These are phyloP conservation scores for Cercospora sp. DNA, from an alignment of 2,329 filamentous ascomycete genomes.

Conservation along the genomic window DNA sequence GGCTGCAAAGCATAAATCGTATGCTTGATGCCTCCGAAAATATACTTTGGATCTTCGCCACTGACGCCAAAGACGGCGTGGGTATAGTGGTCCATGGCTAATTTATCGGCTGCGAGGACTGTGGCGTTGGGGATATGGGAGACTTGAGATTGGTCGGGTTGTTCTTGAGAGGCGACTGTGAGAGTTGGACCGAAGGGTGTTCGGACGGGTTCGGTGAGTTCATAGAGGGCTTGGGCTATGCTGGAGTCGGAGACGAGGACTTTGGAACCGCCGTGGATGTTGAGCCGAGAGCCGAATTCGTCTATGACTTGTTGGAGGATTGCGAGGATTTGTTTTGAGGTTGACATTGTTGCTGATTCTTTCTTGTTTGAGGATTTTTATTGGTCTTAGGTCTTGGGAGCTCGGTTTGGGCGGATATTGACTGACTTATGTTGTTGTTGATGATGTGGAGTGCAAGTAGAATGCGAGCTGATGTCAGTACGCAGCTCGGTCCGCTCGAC, in stretches of 20 bases:
- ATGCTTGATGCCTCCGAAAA: conserved; percentile 30
- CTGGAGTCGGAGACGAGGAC: conserved; percentile 29
- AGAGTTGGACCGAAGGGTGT: conserved; percentile 32
- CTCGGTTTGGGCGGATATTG: neutral
- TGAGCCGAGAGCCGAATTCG: conserved; percentile 26
- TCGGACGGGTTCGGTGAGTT: conserved; percentile 25
- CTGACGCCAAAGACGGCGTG: conserved; percentile 32
- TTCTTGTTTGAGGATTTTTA: neutral
- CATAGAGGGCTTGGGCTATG: conserved; percentile 27
- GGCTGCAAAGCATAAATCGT: conserved; percentile 32
- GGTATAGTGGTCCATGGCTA: conserved; percentile 33
- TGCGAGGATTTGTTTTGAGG: conserved; percentile 13
- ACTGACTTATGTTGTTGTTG: neutral
- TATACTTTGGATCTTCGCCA: conserved; percentile 30
- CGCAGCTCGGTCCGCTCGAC: conserved; percentile 11
- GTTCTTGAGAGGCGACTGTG: conserved; percentile 27
- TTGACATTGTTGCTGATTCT: conserved; percentile 1
- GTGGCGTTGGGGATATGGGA: conserved; percentile 23
- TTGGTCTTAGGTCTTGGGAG: neutral
- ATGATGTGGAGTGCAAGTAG: neutral
- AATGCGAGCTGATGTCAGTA: conserved; percentile 11
- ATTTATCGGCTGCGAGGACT: conserved; percentile 20
- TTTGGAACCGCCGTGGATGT: conserved; percentile 29
- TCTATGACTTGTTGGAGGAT: conserved; percentile 26
- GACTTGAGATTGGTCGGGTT: conserved; percentile 14